Base-by-base conservation (phyloP, 371 early-diverging fungal species). In the Umbelopsis sp. region DNA sequence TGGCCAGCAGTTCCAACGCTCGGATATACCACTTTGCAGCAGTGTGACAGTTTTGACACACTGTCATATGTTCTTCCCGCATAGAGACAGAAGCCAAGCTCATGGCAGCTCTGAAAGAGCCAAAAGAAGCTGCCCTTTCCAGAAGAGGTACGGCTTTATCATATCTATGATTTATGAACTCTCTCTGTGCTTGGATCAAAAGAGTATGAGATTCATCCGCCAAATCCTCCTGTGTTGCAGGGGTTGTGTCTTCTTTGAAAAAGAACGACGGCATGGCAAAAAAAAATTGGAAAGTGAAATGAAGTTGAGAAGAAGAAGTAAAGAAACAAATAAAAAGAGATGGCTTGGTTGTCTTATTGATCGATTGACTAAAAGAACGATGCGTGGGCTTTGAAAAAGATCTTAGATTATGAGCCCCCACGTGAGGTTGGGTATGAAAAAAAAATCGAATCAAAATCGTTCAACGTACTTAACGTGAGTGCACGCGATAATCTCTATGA, bases 91-190 rank as follows among this genome's bases (percentile, higher is more conserved):
- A 57, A 35, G 57, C 57, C 7, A 57, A 18, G 29, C n/a, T 29
- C 57, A 57, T 57, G n/a, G 57, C 57, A 3, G 57, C 57, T 35
- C 57, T 12, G 18, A 57, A 8, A 11, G 57, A 57, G 3, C 57
- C 57, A 35, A 18, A 35, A 35, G 29, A 18, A 18, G 57, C 57
- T 16, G 57, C 57, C 37, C 29, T 57, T 35, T 57, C 57, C 4
- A 57, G 29, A 7, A 57, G 29, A 5, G 57, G 57, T 8, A 57
- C 29, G 35, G 57, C 57, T 35, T 57, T 57, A 57, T 57, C 57
- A 57, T 57, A 57, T 5, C 57, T 29, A 35, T 57, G 57, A 18
- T 57, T 57, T 0, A 57, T 57, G 12, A 57, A 57, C 5, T 57
- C 57, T 12, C 18, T 24, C 29, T 57, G 57, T 35, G 57, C 57